Base-by-base conservation (phyloP, 768 basidiomycete species). In the Clathrus columnatus region DNA sequence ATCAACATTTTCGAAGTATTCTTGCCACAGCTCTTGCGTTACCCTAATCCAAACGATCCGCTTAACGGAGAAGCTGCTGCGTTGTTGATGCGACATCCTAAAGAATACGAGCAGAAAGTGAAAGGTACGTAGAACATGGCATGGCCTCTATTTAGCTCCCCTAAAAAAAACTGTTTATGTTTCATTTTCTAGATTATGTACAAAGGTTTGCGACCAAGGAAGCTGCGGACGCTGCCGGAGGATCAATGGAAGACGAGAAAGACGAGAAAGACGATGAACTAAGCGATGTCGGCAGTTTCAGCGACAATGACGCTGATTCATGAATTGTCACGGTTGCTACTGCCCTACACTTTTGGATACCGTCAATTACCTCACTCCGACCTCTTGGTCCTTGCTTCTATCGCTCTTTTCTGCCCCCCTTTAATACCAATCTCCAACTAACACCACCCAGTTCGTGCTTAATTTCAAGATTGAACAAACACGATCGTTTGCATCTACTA, bases 1-100 rank as follows among this genome's bases (percentile, higher is more conserved):
- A 91, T 97, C 75, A 99, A 99, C 68, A 98, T 99, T 60, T 98
- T 99, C 65, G 96, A 99, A 69, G 87, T 91, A 49, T 99, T 99
- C 74, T 77, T 99, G 43, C 96, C 96, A 4, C 96, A 99, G 69
- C 81, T 99, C 1, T 73, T 99, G 54, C 87, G 94, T 47, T 99
- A 99, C 69, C 96, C 96, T 59, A 99, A 99, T 69, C 95, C 96
- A 11, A 92, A 94, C 58, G 96, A 99, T 67, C 96, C 96, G 3
- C 74, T 98, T 51, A 99, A 99, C 61, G 95, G 95, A 29, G 96
- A 99, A 72, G 96, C 96, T 18, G 96, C 96, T 7, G 92, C 95
- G 1, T 75, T 99, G 32, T 80, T 98, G 59, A 93, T 98, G 91
- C 87, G 95, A 26, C 94, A 98, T 67, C 93, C 93, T 29, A 92